A percentile compares a stretch with the other conserved stretches of the same genome.
Conservation (phyloP, 192 early-diverging fungal species). For the Gonapodya prolifera region DNA sequence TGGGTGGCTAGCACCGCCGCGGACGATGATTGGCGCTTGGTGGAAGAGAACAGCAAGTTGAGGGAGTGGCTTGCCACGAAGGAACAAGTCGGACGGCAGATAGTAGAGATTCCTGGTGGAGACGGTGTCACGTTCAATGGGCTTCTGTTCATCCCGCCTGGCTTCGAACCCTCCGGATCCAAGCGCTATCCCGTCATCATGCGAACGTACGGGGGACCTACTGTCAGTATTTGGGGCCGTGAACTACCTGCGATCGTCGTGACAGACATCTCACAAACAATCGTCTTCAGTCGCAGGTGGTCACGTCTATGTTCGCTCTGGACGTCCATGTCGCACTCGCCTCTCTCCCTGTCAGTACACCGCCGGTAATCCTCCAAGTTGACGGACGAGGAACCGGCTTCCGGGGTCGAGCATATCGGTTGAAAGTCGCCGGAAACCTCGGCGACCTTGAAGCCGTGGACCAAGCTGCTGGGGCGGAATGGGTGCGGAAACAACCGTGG, state of each 20-base stretch:
- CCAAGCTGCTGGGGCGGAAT: background rate
- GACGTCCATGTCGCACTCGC: slow-evolving; percentile 1
- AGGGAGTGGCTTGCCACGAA: background rate
- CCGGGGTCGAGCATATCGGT: background rate
- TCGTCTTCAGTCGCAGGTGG: background rate
- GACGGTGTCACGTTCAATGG: background rate
- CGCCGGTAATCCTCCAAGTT: background rate
- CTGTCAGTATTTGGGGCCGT: too few species aligned
- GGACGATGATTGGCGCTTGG: background rate
- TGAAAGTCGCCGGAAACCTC: background rate
- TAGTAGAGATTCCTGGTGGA: background rate
- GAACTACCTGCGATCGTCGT: too few species aligned
- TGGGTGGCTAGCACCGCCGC: background rate
- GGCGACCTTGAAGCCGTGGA: background rate
- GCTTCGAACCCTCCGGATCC: background rate
- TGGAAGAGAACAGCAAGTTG: background rate
- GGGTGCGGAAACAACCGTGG: background rate
- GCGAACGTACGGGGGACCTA: background rate
- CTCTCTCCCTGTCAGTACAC: background rate
- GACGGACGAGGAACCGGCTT: background rate
- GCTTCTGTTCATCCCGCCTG: background rate
- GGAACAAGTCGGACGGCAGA: background rate
- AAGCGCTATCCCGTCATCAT: background rate
- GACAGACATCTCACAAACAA: too few species aligned
- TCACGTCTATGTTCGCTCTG: background rate